A percentile compares a stretch with the other conserved stretches of the same genome.
These are phyloP conservation scores for Lactarius tabidus DNA, from an alignment of 768 basidiomycete genomes.

Conservation along the genomic window DNA sequence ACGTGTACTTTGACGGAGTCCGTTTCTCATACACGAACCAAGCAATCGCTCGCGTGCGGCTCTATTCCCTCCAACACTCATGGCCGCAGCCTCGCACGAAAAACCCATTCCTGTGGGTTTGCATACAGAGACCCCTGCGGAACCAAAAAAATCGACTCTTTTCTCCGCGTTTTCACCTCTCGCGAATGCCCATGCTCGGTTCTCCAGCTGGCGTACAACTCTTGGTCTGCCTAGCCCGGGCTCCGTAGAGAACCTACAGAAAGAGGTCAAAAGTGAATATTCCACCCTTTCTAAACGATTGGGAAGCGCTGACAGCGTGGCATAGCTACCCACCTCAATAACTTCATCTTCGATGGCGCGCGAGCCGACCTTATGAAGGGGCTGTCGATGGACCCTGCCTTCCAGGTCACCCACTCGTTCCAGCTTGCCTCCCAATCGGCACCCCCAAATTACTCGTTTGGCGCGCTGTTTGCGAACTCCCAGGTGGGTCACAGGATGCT, in stretches of 20 bases:
- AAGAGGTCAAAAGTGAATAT: conserved; percentile 82
- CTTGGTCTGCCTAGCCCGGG: conserved; percentile 89
- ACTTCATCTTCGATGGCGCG: conserved; percentile 96
- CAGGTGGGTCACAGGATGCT: conserved; percentile 45
- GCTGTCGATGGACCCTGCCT: conserved; percentile 89
- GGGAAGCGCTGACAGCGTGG: neutral
- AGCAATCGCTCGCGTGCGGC: conserved; percentile 11
- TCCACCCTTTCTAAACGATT: conserved; percentile 9
- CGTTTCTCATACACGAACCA: conserved; percentile 4
- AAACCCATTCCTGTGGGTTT: conserved; percentile 3
- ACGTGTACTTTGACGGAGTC: conserved; percentile 1
- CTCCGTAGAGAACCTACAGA: conserved; percentile 85
- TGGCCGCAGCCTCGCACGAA: conserved; percentile 21
- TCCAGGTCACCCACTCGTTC: conserved; percentile 98
- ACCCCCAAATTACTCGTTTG: conserved; percentile 90
- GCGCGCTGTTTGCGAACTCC: conserved; percentile 84
- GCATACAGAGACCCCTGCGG: conserved; percentile 1
- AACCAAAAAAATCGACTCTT: conserved; percentile 14
- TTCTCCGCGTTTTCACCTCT: conserved; percentile 44
- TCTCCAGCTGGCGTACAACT: conserved; percentile 77
- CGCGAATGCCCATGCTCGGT: conserved; percentile 61
- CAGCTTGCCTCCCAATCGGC: conserved; percentile 80
- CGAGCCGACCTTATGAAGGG: conserved; percentile 94
- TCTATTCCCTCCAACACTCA: neutral
- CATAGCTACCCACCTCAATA: conserved; percentile 83